Evolutionary conservation across 2,329 filamentous ascomycete genomes (phyloP).

Genomic region (Myriosclerotinia duriaeana): DNA sequence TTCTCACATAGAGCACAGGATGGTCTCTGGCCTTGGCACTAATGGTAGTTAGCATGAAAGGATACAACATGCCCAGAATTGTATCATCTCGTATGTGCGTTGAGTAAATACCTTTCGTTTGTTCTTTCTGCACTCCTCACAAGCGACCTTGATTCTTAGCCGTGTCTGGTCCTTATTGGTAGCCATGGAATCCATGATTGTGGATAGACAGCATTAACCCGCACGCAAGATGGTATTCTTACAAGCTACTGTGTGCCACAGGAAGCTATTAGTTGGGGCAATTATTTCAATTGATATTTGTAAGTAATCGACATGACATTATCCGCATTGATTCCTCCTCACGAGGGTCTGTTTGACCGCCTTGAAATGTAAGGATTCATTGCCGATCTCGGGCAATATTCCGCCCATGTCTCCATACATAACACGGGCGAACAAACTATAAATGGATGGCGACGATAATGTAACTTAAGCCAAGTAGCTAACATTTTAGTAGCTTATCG

Average conservation of each 20-base stretch:
- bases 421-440: background rate
- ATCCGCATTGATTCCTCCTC: background rate
- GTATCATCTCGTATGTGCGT: background rate
- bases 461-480: background rate
- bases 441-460: background rate
- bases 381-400: too few species aligned
- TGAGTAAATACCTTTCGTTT: constrained; percentile 6
- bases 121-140: constrained; percentile 11
- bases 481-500: background rate
- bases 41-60: background rate
- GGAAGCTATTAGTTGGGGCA: background rate
- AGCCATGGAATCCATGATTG: constrained; percentile 1
- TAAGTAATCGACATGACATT: background rate
- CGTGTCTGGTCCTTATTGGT: background rate
- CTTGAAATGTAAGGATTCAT: too few species aligned
- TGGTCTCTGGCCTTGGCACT: constrained; percentile 11
- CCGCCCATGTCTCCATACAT: too few species aligned
- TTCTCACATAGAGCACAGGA: constrained; percentile 1
- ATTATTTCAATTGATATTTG: background rate
- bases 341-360: too few species aligned
- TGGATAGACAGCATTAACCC: background rate
- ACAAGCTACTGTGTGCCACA: background rate
- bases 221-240: background rate
- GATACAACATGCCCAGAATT: background rate
- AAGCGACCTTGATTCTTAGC: constrained; percentile 3